Evolutionary conservation across 208 protist species (phyloP).

Genomic region (Herpetomonas samuelpessoai): DNA sequence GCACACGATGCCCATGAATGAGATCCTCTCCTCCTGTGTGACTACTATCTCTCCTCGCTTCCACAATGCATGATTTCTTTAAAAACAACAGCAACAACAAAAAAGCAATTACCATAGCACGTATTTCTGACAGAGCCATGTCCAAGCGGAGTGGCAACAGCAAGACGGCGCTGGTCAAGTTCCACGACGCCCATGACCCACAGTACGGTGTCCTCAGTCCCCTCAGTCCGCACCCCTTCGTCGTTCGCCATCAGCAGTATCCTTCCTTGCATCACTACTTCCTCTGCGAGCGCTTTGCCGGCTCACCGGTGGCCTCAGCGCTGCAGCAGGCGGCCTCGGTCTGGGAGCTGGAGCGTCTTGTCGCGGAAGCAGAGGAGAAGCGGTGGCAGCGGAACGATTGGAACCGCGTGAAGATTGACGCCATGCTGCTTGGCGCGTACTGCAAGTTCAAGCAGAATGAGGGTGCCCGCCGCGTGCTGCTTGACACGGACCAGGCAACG

Average conservation of each 20-base stretch:
- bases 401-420: slow-evolving; percentile 80
- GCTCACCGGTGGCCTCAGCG: slow-evolving; percentile 37
- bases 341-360: slow-evolving; percentile 79
- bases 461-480: slow-evolving; percentile 39
- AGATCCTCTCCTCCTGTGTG: no score
- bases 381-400: slow-evolving; percentile 70
- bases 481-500: slow-evolving; percentile 55
- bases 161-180: slow-evolving; percentile 50
- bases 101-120: neutral
- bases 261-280: slow-evolving; percentile 86
- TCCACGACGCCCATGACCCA: slow-evolving; percentile 71
- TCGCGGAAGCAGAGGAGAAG: slow-evolving; percentile 58
- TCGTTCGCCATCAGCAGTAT: slow-evolving; percentile 78
- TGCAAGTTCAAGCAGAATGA: slow-evolving; percentile 90
- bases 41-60: no score
- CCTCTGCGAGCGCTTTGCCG: slow-evolving; percentile 77
- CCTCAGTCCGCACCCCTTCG: slow-evolving; percentile 73
- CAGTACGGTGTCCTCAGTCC: slow-evolving; percentile 78
- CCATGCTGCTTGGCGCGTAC: slow-evolving; percentile 86
- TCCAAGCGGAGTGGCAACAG: neutral
- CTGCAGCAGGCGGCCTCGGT: slow-evolving; percentile 55
- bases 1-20: no score
- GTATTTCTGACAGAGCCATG: neutral
- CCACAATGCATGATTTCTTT: no score
- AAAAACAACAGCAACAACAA: slow-evolving; percentile 1